These are phyloP conservation scores for Metschnikowia cubensis DNA, from an alignment of 805 yeast genomes.

Conservation along the genomic window DNA sequence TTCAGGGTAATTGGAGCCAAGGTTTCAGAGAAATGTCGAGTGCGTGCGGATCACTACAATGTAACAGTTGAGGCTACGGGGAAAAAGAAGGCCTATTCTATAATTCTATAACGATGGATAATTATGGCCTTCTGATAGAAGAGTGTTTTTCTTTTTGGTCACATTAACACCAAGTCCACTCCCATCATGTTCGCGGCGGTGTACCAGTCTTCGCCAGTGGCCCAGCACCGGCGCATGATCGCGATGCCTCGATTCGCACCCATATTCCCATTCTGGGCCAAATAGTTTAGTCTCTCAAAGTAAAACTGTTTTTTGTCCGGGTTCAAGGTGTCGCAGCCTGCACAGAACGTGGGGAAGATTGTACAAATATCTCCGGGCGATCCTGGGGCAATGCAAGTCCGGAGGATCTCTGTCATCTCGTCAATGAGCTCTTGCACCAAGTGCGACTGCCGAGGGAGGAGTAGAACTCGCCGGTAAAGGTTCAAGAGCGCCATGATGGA, in stretches of 20 bases:
- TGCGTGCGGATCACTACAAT: too few species aligned
- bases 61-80: background rate
- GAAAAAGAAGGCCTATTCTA: background rate
- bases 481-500: conserved; percentile 53
- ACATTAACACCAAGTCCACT: conserved; percentile 44
- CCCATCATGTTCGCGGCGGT: conserved; percentile 40
- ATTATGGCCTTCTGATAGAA: background rate
- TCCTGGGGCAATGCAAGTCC: conserved; percentile 38
- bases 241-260: conserved; percentile 44
- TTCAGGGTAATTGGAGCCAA: background rate
- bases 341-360: conserved; percentile 51
- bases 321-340: conserved; percentile 54
- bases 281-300: conserved; percentile 34
- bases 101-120: background rate
- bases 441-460: conserved; percentile 41
- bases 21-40: background rate
- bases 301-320: conserved; percentile 33
- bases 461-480: conserved; percentile 52
- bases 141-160: conserved; percentile 6
- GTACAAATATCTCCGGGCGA: conserved; percentile 54
- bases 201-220: conserved; percentile 49
- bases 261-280: conserved; percentile 42
- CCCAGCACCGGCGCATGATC: conserved; percentile 54
- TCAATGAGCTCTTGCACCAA: conserved; percentile 46
- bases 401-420: conserved; percentile 36